Conservation (phyloP, 108 stramenopile species). For the Nitzschia palea region DNA sequence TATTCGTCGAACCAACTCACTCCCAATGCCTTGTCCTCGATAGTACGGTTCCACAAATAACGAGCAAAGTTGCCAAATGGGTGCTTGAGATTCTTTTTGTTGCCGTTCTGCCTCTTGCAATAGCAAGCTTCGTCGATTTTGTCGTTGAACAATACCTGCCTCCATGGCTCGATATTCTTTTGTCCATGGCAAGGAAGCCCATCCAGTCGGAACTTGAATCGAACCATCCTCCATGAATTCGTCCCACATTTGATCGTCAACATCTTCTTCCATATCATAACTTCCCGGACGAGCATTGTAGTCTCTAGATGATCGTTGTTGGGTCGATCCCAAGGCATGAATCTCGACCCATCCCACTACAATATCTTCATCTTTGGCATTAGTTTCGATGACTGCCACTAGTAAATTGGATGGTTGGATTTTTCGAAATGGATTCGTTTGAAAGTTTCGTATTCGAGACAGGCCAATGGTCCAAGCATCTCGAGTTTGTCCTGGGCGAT, state of each 20-base stretch:
- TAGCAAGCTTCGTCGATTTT: slow-evolving; percentile 7
- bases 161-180: slow-evolving; percentile 33
- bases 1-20: slow-evolving; percentile 18
- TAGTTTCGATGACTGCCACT: not conserved
- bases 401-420: not conserved
- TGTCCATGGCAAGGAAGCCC: slow-evolving; percentile 43
- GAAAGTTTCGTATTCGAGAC: not conserved
- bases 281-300: not conserved
- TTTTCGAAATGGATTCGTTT: not conserved
- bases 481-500: not conserved
- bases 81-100: not conserved
- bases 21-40: slow-evolving; percentile 26
- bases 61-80: slow-evolving; percentile 37
- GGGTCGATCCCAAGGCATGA: not conserved
- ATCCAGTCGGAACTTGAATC: slow-evolving; percentile 33
- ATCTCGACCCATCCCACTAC: not conserved
- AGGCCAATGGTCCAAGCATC: not conserved
- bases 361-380: not conserved
- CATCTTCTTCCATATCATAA: slow-evolving; percentile 23
- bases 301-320: not conserved
- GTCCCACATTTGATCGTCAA: slow-evolving; percentile 44
- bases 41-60: slow-evolving; percentile 25
- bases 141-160: slow-evolving; percentile 2
- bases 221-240: slow-evolving; percentile 41
- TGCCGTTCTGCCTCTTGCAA: not conserved